Conservation (phyloP, 352 stramenopile species). For the Globisporangium echinulatum region DNA sequence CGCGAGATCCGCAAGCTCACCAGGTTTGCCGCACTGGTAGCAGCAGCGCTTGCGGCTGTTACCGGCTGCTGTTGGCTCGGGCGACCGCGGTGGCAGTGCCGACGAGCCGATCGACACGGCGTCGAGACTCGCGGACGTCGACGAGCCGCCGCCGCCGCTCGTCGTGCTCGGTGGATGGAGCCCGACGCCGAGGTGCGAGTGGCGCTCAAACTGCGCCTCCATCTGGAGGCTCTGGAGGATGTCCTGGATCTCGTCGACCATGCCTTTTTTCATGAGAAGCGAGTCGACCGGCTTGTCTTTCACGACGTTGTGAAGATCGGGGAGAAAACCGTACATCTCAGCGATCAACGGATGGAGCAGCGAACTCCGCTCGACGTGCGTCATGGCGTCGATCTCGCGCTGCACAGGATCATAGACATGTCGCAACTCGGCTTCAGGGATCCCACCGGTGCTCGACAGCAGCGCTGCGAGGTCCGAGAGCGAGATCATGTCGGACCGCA, state of each 20-base stretch:
- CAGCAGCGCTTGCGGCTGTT: conserved; percentile 21
- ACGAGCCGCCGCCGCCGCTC: not conserved
- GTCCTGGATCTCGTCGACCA: conserved; percentile 77
- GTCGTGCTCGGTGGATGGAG: conserved; percentile 7
- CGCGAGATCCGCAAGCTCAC: conserved; percentile 49
- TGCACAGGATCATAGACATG: conserved; percentile 2
- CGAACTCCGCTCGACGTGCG: conserved; percentile 18
- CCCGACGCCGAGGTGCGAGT: conserved; percentile 56
- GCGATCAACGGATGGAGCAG: conserved; percentile 47
- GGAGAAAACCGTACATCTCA: conserved; percentile 33
- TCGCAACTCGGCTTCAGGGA: conserved; percentile 9
- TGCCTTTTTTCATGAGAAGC: conserved; percentile 62
- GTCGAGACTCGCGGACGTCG: not conserved
- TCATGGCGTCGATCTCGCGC: conserved; percentile 15
- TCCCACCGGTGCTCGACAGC: not conserved
- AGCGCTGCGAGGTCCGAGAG: conserved; percentile 4
- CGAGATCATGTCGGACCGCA: conserved; percentile 13
- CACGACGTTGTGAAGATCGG: conserved; percentile 47
- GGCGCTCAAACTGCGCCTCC: conserved; percentile 71
- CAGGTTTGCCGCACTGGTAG: conserved; percentile 44
- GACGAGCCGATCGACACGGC: not conserved
- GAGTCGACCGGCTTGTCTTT: conserved; percentile 46
- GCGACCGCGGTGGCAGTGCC: conserved; percentile 7
- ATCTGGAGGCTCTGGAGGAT: conserved; percentile 75
- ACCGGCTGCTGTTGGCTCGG: conserved; percentile 1